Evolutionary conservation across 371 early-diverging fungal species (phyloP).

Genomic region (Syncephalastrum contaminatum): DNA sequence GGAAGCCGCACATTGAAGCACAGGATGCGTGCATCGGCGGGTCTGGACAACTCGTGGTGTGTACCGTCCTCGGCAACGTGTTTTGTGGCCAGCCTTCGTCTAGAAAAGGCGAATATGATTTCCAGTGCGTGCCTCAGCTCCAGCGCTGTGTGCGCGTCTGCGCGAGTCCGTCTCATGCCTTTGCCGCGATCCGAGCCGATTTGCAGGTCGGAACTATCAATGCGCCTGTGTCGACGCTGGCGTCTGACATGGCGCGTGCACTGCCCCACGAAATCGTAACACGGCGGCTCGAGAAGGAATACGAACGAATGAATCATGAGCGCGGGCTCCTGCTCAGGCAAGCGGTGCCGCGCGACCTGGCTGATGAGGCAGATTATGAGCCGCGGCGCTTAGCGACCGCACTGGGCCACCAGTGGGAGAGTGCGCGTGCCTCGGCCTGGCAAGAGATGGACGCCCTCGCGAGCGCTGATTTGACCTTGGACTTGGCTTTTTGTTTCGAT

Average conservation of each 20-base stretch:
- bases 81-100: slow-evolving; percentile 42
- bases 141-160: slow-evolving; percentile 54
- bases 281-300: slow-evolving; percentile 7
- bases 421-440: slow-evolving; percentile 19
- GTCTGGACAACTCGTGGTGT: slow-evolving; percentile 48
- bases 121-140: slow-evolving; percentile 41
- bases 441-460: slow-evolving; percentile 7
- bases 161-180: slow-evolving; percentile 59
- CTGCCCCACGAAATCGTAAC: slow-evolving; percentile 31
- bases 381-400: no score
- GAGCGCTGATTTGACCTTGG: slow-evolving; percentile 23
- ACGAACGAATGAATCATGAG: background rate
- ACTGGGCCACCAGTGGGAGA: background rate
- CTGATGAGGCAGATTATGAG: background rate
- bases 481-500: slow-evolving; percentile 36
- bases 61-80: slow-evolving; percentile 51
- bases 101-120: slow-evolving; percentile 24
- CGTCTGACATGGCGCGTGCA: slow-evolving; percentile 30
- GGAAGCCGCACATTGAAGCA: slow-evolving; percentile 37
- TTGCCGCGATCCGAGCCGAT: slow-evolving; percentile 59
- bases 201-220: slow-evolving; percentile 4
- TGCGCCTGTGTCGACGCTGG: slow-evolving; percentile 23
- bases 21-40: slow-evolving; percentile 51
- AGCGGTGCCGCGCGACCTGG: no score
- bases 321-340: no score